These are phyloP conservation scores for Suhomyces guaymorum DNA, from an alignment of 1,139 yeast genomes.

Conservation along the genomic window DNA sequence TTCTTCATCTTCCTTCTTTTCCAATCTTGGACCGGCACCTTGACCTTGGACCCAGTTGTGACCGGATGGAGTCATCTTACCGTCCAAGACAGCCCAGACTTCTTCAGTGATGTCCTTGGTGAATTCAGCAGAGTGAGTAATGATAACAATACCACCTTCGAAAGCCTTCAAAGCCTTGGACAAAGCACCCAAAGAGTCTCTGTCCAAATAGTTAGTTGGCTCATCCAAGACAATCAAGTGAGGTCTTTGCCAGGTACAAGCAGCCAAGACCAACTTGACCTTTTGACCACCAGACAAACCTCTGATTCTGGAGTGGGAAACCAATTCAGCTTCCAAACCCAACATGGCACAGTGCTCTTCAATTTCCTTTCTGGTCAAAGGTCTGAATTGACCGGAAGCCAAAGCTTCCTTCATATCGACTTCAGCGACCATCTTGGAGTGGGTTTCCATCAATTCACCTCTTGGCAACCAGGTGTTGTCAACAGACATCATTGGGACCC, in stretches of 20 bases:
- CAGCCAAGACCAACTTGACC: constrained; percentile 99
- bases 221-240: constrained; percentile 98
- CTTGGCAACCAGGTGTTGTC: constrained; percentile 99
- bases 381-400: constrained; percentile 99
- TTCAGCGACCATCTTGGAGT: constrained; percentile 98
- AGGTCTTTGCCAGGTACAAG: constrained; percentile 99
- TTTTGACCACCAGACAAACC: constrained; percentile 99
- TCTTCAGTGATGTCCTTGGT: constrained; percentile 98
- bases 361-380: constrained; percentile 98
- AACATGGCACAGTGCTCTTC: constrained; percentile 98
- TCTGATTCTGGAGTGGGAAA: constrained; percentile 99
- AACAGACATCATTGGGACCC: constrained; percentile 99
- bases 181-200: constrained; percentile 99
- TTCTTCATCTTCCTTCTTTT: constrained; percentile 95
- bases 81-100: constrained; percentile 99
- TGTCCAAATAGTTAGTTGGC: constrained; percentile 98
- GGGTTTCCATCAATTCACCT: constrained; percentile 98
- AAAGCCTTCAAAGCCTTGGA: constrained; percentile 98
- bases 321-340: constrained; percentile 98
- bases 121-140: constrained; percentile 99
- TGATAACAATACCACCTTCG: constrained; percentile 99
- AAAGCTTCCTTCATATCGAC: constrained; percentile 99
- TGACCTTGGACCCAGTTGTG: constrained; percentile 99
- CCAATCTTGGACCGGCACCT: constrained; percentile 99
- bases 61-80: constrained; percentile 99